Evolutionary conservation across 805 yeast genomes (phyloP), one percentile per base, ranked within the genome.

Genomic region (Ogataea pilisensis): DNA sequence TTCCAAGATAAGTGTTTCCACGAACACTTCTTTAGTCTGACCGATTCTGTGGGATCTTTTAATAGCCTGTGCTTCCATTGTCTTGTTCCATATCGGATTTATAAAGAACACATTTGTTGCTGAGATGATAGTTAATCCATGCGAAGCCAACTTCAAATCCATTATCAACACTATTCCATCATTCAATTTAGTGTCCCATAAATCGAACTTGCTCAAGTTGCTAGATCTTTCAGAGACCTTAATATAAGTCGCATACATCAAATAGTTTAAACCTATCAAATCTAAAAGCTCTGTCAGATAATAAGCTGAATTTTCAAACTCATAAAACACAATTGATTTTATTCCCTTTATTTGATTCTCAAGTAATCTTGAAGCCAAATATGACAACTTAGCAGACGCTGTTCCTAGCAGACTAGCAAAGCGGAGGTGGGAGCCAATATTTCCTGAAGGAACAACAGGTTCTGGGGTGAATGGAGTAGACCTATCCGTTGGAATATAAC

Each of bases 11-110:
- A 82, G 60, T 0, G 88, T 82, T 52, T 82, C 88, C n/a, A 82
- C 89, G 54, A 58, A 62, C 0, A 82, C 88, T 17, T 76, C 76
- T n/a, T 68, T 62, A 0, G 68, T 64, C 48, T 82, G 89, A 0
- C 90, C 89, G 55, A 82, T 82, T 59, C 89, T 71, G 60, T 82
- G 90, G 0, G 88, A 83, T 64, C 90, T 73, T 48, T 83, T 81
- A 35, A 82, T 80, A 1, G 88, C 88, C 51, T 82, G 89, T 0
- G 88, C 88, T 54, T 82, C 89, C 16, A 77, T 66, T 0, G 84
- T 72, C 41, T 78, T 68, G 46, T 72, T 76, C 89, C 88, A 82
- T 2, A 82, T 81, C 1, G 88, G 88, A 48, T 73, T 80, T n/a
- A 82, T 65, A 54, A 82, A 81, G 52, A 79, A 82, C 2, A 82